Evolutionary conservation across 1,139 yeast genomes (phyloP).

Genomic region (Hemisphaericaspora subhashii): DNA sequence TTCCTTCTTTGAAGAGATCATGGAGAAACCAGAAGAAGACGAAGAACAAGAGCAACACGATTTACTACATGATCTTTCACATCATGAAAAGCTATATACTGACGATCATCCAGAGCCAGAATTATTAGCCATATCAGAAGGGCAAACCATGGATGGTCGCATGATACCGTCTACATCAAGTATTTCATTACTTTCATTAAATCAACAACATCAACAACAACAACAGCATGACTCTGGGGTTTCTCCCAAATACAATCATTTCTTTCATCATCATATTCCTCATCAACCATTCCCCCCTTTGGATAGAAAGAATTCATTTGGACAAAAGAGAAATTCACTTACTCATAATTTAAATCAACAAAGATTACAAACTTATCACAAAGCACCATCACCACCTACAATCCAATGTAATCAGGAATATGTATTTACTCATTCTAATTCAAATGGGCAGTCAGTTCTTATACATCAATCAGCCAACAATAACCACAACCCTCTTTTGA

Average conservation of each 20-base stretch:
- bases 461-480: slow-evolving; percentile 7
- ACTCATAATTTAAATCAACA: slow-evolving; percentile 31
- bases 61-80: slow-evolving; percentile 3
- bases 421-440: background rate
- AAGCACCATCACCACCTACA: slow-evolving; percentile 33
- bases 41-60: slow-evolving; percentile 2
- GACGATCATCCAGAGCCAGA: slow-evolving; percentile 53
- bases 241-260: slow-evolving; percentile 1
- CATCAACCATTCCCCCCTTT: slow-evolving; percentile 6
- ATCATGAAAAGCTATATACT: slow-evolving; percentile 5
- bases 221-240: slow-evolving; percentile 8
- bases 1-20: slow-evolving; percentile 1
- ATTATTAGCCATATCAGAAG: slow-evolving; percentile 55
- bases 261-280: background rate
- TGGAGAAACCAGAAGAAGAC: background rate
- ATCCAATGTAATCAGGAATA: slow-evolving; percentile 4
- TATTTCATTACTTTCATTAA: slow-evolving; percentile 52
- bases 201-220: slow-evolving; percentile 22
- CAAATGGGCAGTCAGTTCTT: slow-evolving; percentile 6
- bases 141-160: slow-evolving; percentile 48
- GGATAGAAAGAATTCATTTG: slow-evolving; percentile 11
- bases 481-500: slow-evolving; percentile 5
- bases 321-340: slow-evolving; percentile 25
- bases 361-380: slow-evolving; percentile 40
- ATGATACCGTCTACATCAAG: slow-evolving; percentile 56